phyloP scores from a whole-genome alignment of 306 rosid genomes.

The Aeschynomene evenia region DNA sequence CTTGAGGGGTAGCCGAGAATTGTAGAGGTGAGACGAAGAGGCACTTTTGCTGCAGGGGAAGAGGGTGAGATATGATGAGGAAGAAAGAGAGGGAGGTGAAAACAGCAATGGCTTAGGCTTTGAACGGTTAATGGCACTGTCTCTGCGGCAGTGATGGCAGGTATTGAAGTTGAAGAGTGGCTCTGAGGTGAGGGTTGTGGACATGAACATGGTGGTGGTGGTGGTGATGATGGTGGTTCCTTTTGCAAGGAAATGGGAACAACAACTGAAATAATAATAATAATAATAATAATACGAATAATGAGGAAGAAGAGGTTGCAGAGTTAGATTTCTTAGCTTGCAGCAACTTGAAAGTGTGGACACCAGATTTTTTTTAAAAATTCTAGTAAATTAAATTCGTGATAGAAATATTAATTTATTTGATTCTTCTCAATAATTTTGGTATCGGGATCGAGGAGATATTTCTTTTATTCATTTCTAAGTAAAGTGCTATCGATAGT shows the following conservation, averaged over 20 bases:
- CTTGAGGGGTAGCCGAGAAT: constrained; percentile 33
- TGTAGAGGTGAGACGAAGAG: constrained; percentile 36
- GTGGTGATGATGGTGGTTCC: constrained; percentile 10
- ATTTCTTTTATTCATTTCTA: not conserved
- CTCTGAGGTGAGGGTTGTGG: constrained; percentile 52
- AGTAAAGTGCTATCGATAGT: not conserved
- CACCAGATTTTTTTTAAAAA: not conserved
- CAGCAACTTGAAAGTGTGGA: constrained; percentile 4
- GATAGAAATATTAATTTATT: not conserved
- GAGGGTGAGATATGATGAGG: constrained; percentile 21
- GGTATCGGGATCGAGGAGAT: not conserved
- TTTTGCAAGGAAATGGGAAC: constrained; percentile 20
- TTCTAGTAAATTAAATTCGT: not conserved
- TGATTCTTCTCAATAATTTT: not conserved
- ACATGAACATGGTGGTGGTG: constrained; percentile 62
- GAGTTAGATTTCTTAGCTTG: not conserved
- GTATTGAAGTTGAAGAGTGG: constrained; percentile 46
- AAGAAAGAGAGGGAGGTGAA: constrained; percentile 28
- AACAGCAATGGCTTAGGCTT: constrained; percentile 31
- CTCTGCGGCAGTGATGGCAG: constrained; percentile 22
- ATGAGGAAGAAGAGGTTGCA: not conserved
- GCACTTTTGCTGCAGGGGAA: constrained; percentile 19
- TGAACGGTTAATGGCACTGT: constrained; percentile 1
- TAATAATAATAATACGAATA: too few species aligned
- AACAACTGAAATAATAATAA: too few species aligned